Evolutionary conservation across 73 alveolate species (phyloP), one percentile per base, ranked within the genome.

Genomic region (Uronychia binucleata): DNA sequence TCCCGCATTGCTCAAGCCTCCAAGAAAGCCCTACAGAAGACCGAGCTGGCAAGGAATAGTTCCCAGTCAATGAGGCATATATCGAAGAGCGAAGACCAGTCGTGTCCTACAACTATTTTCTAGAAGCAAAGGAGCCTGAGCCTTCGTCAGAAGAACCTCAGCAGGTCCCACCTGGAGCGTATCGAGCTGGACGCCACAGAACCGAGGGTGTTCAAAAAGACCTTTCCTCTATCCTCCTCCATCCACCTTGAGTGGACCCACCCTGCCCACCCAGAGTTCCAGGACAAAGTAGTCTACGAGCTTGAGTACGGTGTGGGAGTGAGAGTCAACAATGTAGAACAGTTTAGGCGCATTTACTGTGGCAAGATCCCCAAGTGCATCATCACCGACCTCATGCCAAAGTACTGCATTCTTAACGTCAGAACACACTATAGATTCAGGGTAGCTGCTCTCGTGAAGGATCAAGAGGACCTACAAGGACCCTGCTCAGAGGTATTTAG

Each of bases 361-460:
- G 97, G 97, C 1, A 85, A 91, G 77, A 95, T 93, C n/a, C 95
- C 90, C 76, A 90, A 89, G 34, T 93, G 95, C 84, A 93, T 93
- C 27, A 93, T 93, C 0, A 93, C 95, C 0, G 97, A 93, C 78
- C 79, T 93, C 26, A 82, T 90, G 90, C 96, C 97, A 0, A 79
- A 77, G 67, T 46, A 46, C 19, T 46, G n/a, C 5, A 46, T 46
- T 11, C 5, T 19, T 46, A 5, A 11, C 19, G 5, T 46, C 67
- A 79, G 93, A 33, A 93, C 97, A 28, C 77, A 88, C 0, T 93
- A 93, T 79, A 80, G 97, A 78, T 90, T 93, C 79, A 89, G 95
- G 82, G 96, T 93, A 8, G 85, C 91, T 11, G 92, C 97, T 0
- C 34, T 79, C 26, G 80, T 34, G n/a, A 81, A 78, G 28, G 46